Conservation (phyloP, 345 rosid genomes). For the Angophora floribunda region DNA sequence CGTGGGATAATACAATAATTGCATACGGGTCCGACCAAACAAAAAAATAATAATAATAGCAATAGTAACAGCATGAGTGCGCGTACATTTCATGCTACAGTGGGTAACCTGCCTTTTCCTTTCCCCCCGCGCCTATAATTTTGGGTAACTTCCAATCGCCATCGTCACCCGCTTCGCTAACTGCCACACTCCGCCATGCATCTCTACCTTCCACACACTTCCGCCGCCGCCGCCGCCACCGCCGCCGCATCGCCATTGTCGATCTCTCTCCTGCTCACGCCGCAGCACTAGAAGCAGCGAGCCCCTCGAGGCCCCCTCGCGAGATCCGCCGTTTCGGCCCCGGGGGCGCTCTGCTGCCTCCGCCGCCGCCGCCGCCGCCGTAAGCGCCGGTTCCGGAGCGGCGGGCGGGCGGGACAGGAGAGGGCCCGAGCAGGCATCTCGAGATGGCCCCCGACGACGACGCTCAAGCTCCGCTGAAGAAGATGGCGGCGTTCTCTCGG, state of each 20-base stretch:
- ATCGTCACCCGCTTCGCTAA: background rate
- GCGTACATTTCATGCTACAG: background rate
- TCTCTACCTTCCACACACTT: background rate
- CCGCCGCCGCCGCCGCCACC: background rate
- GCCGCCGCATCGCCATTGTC: background rate
- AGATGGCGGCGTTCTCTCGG: constrained; percentile 24
- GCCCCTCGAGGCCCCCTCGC: background rate
- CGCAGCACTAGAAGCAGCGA: background rate
- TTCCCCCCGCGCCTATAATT: background rate
- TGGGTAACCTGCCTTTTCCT: background rate
- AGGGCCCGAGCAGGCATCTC: background rate
- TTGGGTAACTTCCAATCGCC: background rate
- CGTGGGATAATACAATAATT: too few relatives aligned
- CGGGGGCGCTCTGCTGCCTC: background rate
- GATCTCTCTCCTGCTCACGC: background rate
- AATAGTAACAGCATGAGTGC: background rate
- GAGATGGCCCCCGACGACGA: background rate
- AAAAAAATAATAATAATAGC: too few relatives aligned
- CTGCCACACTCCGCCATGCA: background rate
- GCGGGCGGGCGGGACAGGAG: background rate
- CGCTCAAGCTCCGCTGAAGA: constrained; percentile 9
- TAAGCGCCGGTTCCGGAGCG: background rate
- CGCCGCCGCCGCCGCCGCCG: background rate
- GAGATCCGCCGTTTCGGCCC: background rate
- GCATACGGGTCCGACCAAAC: too few relatives aligned